Percentiles rank a stretch among this genome's conserved stretches.
These are phyloP conservation scores for Rhizopus sp. DNA, from an alignment of 371 early-diverging fungal species.

Conservation along the genomic window DNA sequence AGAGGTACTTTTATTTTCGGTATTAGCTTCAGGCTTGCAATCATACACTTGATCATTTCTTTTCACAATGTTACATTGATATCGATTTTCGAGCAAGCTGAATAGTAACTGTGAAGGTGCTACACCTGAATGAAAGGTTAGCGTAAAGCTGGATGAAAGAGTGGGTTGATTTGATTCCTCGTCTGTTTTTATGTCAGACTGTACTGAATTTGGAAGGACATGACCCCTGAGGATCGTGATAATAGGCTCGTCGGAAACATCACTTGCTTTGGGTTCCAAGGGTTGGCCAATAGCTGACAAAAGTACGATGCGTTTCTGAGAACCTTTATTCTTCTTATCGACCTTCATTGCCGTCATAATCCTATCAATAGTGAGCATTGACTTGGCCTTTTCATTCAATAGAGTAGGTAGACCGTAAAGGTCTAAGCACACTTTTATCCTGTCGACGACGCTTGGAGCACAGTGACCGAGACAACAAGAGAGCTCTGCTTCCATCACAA, in stretches of 20 bases:
- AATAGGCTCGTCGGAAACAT: constrained; percentile 78
- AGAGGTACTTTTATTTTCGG: not conserved
- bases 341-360: constrained; percentile 86
- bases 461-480: constrained; percentile 78
- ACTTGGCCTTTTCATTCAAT: constrained; percentile 59
- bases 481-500: constrained; percentile 89
- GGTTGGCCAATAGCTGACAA: constrained; percentile 80
- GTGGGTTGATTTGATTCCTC: not conserved
- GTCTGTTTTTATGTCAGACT: constrained; percentile 8
- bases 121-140: too few relatives aligned
- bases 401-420: constrained; percentile 80
- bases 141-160: too few relatives aligned
- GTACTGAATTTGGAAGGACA: constrained; percentile 44
- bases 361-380: constrained; percentile 55
- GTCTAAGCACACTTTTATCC: constrained; percentile 77
- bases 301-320: constrained; percentile 83
- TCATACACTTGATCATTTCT: too few relatives aligned
- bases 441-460: constrained; percentile 69
- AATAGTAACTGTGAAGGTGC: too few relatives aligned
- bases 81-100: too few relatives aligned
- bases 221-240: constrained; percentile 67
- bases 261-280: constrained; percentile 70
- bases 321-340: constrained; percentile 92
- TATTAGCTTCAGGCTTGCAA: too few relatives aligned
- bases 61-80: too few relatives aligned